phyloP scores from a whole-genome alignment of 495 filamentous ascomycete species.

The Penicillium cataractarum region DNA sequence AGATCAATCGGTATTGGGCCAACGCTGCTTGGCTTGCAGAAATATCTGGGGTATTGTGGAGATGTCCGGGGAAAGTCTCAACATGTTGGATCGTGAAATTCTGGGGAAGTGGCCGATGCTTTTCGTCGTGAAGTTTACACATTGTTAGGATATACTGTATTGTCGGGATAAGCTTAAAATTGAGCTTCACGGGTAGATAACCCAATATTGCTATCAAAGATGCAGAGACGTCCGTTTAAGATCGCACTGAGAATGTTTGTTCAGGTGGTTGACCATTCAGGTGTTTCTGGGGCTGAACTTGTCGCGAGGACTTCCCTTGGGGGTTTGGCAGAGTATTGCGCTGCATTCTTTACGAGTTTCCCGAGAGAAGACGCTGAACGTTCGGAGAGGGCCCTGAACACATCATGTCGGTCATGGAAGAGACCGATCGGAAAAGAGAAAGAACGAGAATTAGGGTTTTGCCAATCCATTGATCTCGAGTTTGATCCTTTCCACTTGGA shows the following conservation, averaged over 20 bases:
- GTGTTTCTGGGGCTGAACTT: background rate
- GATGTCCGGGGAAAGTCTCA: slow-evolving; percentile 4
- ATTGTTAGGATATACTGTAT: background rate
- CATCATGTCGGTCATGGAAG: background rate
- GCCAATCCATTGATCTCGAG: slow-evolving; percentile 1
- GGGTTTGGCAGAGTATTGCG: background rate
- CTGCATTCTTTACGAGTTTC: background rate
- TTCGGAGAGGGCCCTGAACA: background rate
- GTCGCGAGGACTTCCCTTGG: slow-evolving; percentile 3
- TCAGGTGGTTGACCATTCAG: slow-evolving; percentile 1
- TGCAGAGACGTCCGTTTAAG: background rate
- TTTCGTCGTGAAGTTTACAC: background rate
- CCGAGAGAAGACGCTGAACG: background rate
- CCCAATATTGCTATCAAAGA: background rate
- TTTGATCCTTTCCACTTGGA: background rate
- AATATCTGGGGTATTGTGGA: slow-evolving; percentile 10
- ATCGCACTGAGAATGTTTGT: slow-evolving; percentile 3
- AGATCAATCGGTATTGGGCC: background rate
- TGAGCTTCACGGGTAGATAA: background rate
- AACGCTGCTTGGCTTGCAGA: slow-evolving; percentile 2
- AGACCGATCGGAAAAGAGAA: background rate
- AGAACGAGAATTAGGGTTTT: background rate
- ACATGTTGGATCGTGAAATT: background rate
- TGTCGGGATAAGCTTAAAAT: background rate
- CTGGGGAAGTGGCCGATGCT: slow-evolving; percentile 7